Evolutionary conservation across 371 early-diverging fungal species (phyloP).

Genomic region (Sporodiniella umbellata): DNA sequence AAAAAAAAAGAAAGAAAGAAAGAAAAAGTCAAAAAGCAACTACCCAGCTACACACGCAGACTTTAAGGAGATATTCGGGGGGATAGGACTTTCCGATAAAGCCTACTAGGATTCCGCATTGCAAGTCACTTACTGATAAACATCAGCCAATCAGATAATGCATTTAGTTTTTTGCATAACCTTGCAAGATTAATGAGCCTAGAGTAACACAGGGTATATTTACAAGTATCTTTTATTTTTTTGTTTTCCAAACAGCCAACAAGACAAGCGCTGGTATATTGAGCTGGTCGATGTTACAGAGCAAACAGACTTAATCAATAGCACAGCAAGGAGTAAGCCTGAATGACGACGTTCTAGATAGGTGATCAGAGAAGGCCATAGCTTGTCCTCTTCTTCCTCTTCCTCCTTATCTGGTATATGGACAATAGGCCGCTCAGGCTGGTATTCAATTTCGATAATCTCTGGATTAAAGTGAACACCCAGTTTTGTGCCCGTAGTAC

Average conservation of each 20-base stretch:
- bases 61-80: not conserved
- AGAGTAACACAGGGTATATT: too few species aligned
- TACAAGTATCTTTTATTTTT: conserved; percentile 2
- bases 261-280: conserved; percentile 17
- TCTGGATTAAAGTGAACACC: conserved; percentile 30
- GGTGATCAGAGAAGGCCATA: conserved; percentile 12
- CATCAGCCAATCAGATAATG: not conserved
- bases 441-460: conserved; percentile 28
- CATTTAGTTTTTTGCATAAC: too few species aligned
- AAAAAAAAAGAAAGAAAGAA: not conserved
- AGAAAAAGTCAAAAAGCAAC: too few species aligned
- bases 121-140: not conserved
- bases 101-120: not conserved
- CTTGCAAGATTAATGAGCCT: too few species aligned
- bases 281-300: conserved; percentile 23
- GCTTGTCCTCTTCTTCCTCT: conserved; percentile 7
- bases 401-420: not conserved
- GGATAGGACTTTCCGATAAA: conserved; percentile 3
- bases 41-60: too few species aligned
- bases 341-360: not conserved
- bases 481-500: not conserved
- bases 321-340: not conserved
- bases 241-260: conserved; percentile 13
- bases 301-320: conserved; percentile 12
- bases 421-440: conserved; percentile 27